These are phyloP conservation scores for Diaporthe citrichinensis DNA, from an alignment of 2,329 filamentous ascomycete species.

Conservation along the genomic window DNA sequence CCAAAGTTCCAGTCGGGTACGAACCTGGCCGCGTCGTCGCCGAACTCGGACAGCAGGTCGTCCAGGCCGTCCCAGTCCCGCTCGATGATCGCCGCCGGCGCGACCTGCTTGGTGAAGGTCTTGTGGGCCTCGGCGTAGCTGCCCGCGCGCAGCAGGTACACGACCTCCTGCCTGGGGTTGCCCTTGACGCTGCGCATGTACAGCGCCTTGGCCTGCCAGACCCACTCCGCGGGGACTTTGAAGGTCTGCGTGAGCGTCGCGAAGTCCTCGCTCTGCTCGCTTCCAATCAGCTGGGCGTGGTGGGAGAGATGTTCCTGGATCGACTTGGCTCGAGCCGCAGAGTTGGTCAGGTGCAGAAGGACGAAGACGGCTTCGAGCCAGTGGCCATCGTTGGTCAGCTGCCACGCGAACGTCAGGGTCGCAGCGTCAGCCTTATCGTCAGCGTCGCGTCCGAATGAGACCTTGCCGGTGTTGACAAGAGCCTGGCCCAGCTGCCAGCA, in stretches of 20 bases:
- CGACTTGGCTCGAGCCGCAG: constrained; percentile 73
- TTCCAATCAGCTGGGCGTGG: constrained; percentile 77
- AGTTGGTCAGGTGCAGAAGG: constrained; percentile 79
- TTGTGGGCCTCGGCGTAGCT: constrained; percentile 86
- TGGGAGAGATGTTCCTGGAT: constrained; percentile 82
- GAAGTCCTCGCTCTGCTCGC: constrained; percentile 70
- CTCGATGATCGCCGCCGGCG: constrained; percentile 85
- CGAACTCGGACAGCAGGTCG: constrained; percentile 79
- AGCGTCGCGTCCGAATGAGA: constrained; percentile 67
- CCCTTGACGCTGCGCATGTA: constrained; percentile 82
- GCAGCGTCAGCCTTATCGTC: constrained; percentile 75
- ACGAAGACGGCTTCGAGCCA: constrained; percentile 83
- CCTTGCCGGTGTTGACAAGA: constrained; percentile 65
- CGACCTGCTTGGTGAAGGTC: constrained; percentile 85
- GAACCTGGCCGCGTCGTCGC: constrained; percentile 66
- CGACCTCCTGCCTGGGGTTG: constrained; percentile 79
- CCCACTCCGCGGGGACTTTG: constrained; percentile 81
- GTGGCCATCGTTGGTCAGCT: constrained; percentile 74
- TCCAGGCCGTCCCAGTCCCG: constrained; percentile 81
- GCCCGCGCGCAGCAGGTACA: constrained; percentile 83
- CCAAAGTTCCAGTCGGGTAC: constrained; percentile 84
- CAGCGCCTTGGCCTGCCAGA: constrained; percentile 89
- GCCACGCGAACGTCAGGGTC: constrained; percentile 75
- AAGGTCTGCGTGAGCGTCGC: constrained; percentile 73
- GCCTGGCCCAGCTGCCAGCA: constrained; percentile 88